Evolutionary conservation across 495 filamentous ascomycete genomes (phyloP).

Genomic region (Penicillium roqueforti): DNA sequence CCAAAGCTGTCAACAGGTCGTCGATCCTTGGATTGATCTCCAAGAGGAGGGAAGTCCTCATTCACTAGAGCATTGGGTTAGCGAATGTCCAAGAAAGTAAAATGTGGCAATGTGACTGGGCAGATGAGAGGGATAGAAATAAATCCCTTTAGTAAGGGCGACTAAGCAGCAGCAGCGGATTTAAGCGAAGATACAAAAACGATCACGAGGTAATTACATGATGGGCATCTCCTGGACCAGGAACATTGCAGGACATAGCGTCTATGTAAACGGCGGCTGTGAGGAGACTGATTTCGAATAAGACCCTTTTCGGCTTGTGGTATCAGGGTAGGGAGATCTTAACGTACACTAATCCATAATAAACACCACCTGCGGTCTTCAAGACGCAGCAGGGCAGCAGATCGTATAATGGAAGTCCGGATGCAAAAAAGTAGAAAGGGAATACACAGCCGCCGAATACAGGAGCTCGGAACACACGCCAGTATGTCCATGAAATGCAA

Average conservation of each 20-base stretch:
- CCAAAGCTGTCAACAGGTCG: conserved; percentile 41
- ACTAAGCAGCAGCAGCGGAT: conserved; percentile 14
- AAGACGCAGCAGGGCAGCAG: conserved; percentile 34
- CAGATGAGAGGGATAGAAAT: conserved; percentile 1
- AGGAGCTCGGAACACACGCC: conserved; percentile 27
- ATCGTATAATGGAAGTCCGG: conserved; percentile 34
- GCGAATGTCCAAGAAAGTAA: conserved; percentile 18
- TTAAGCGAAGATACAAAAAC: conserved; percentile 27
- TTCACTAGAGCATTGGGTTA: conserved; percentile 35
- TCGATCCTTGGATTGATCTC: conserved; percentile 32
- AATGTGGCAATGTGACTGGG: conserved; percentile 10
- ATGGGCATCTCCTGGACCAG: conserved; percentile 25
- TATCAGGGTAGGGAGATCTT: conserved; percentile 55
- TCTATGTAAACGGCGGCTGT: conserved; percentile 48
- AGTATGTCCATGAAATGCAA: conserved; percentile 34
- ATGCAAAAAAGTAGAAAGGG: conserved; percentile 32
- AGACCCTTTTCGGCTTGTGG: conserved; percentile 43
- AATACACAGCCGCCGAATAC: conserved; percentile 32
- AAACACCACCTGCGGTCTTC: conserved; percentile 60
- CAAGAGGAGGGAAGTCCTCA: conserved; percentile 53
- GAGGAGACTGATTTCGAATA: conserved; percentile 53
- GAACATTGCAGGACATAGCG: conserved; percentile 33
- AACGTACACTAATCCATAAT: conserved; percentile 78
- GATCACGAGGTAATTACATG: conserved; percentile 38
- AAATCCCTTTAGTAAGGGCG: conserved; percentile 8